A percentile compares a stretch with the other conserved stretches of the same genome.
These are phyloP conservation scores for Starmerella geochares DNA, from an alignment of 805 yeast genomes.

Conservation along the genomic window DNA sequence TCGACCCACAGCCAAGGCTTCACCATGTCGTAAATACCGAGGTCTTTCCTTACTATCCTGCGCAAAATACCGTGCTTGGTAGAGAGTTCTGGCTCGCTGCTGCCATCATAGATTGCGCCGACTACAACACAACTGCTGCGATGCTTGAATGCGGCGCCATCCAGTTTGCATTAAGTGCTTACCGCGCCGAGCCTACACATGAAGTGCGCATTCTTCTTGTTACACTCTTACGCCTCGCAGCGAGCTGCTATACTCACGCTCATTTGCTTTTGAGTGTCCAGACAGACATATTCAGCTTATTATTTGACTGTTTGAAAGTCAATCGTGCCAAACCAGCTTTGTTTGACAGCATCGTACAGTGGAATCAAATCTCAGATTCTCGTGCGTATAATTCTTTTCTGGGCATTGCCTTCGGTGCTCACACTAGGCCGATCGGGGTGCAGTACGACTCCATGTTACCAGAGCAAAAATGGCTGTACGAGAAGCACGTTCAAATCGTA, in stretches of 20 bases:
- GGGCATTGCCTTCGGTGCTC: conserved; percentile 12
- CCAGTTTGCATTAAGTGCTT: not conserved
- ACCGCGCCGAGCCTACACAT: conserved; percentile 7
- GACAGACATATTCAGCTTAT: not conserved
- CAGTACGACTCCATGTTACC: not conserved
- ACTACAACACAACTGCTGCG: not conserved
- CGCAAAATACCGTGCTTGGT: no score
- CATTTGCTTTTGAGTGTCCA: not conserved
- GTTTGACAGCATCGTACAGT: not conserved
- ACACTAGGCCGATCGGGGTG: conserved; percentile 1
- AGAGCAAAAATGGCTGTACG: not conserved
- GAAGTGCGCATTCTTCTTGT: conserved; percentile 27
- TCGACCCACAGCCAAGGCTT: not conserved
- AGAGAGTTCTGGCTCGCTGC: not conserved
- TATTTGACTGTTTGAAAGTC: not conserved
- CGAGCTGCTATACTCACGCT: conserved; percentile 2
- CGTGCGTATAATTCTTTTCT: conserved; percentile 1
- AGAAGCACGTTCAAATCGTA: not conserved
- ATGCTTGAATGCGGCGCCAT: conserved; percentile 6
- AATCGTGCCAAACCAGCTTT: not conserved
- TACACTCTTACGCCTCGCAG: conserved; percentile 21
- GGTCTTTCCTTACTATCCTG: not conserved
- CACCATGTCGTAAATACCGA: not conserved
- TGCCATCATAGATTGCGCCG: conserved; percentile 8
- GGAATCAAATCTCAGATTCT: conserved; percentile 7